Evolutionary conservation across 192 early-diverging fungal genomes (phyloP).

Genomic region (Entomortierella beljakovae): DNA sequence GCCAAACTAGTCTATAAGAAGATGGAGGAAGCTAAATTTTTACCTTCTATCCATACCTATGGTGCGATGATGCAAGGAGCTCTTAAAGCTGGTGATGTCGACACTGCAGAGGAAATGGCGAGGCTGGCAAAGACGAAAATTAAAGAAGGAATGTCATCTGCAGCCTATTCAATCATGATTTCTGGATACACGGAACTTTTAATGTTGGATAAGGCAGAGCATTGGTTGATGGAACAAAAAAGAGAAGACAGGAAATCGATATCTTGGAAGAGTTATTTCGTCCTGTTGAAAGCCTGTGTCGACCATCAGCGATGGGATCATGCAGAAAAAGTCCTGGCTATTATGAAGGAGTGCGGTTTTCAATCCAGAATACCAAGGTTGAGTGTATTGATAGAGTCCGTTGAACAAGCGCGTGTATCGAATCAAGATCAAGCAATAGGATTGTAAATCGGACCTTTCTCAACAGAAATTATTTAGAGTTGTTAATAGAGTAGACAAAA

Average conservation of each 20-base stretch:
- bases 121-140: constrained; percentile 12
- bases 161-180: constrained; percentile 39
- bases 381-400: constrained; percentile 9
- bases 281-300: constrained; percentile 19
- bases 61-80: constrained; percentile 51
- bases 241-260: not conserved
- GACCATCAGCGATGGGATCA: constrained; percentile 20
- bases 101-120: constrained; percentile 42
- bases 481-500: too few species aligned
- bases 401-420: constrained; percentile 1
- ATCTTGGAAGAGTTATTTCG: constrained; percentile 27
- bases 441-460: not conserved
- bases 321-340: constrained; percentile 15
- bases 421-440: not conserved
- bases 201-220: constrained; percentile 39
- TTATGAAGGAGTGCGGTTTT: constrained; percentile 22
- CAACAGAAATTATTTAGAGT: not conserved
- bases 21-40: constrained; percentile 21
- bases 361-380: constrained; percentile 26
- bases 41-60: constrained; percentile 33
- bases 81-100: constrained; percentile 7
- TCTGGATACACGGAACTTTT: constrained; percentile 27
- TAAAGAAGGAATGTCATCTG: constrained; percentile 21
- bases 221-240: constrained; percentile 11
- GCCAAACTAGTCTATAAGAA: constrained; percentile 16